phyloP scores from a whole-genome alignment of 805 yeast genomes.

The Metschnikowia reukaufii region DNA sequence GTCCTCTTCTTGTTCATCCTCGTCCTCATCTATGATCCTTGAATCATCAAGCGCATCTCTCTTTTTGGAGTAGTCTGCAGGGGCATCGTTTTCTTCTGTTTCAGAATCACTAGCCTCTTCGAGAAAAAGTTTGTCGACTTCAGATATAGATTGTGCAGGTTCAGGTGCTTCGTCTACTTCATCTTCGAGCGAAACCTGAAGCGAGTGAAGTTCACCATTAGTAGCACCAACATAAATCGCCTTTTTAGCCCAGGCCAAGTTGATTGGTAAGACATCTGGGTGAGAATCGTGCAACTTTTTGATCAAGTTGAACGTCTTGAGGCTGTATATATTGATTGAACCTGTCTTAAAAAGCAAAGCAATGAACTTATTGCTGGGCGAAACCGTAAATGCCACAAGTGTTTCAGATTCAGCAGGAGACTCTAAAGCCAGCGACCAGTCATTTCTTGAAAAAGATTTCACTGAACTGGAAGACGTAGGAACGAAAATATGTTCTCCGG shows the following conservation, averaged over 20 bases:
- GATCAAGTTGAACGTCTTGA: slow-evolving; percentile 32
- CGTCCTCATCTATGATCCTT: slow-evolving; percentile 37
- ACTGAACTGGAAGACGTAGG: slow-evolving; percentile 55
- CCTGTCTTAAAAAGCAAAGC: slow-evolving; percentile 60
- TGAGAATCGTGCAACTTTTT: slow-evolving; percentile 24
- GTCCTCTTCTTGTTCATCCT: slow-evolving; percentile 22
- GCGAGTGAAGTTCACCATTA: slow-evolving; percentile 38
- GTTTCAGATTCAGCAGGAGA: not conserved
- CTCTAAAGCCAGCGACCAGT: slow-evolving; percentile 28
- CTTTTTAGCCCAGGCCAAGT: slow-evolving; percentile 28
- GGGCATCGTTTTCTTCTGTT: slow-evolving; percentile 25
- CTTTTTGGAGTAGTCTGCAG: slow-evolving; percentile 22
- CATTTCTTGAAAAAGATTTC: slow-evolving; percentile 43
- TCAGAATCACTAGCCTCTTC: slow-evolving; percentile 21
- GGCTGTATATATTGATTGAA: slow-evolving; percentile 57
- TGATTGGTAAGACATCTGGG: slow-evolving; percentile 27
- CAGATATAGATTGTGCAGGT: slow-evolving; percentile 5
- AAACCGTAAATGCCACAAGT: slow-evolving; percentile 53
- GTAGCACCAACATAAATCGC: slow-evolving; percentile 43
- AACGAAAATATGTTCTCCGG: slow-evolving; percentile 67
- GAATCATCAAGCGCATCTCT: slow-evolving; percentile 34
- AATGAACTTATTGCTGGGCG: slow-evolving; percentile 58
- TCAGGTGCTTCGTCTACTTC: slow-evolving; percentile 5
- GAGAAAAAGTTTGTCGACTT: slow-evolving; percentile 19
- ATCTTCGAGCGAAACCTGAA: slow-evolving; percentile 18